Evolutionary conservation across 352 stramenopile species (phyloP).

Genomic region (Albugo candida): DNA sequence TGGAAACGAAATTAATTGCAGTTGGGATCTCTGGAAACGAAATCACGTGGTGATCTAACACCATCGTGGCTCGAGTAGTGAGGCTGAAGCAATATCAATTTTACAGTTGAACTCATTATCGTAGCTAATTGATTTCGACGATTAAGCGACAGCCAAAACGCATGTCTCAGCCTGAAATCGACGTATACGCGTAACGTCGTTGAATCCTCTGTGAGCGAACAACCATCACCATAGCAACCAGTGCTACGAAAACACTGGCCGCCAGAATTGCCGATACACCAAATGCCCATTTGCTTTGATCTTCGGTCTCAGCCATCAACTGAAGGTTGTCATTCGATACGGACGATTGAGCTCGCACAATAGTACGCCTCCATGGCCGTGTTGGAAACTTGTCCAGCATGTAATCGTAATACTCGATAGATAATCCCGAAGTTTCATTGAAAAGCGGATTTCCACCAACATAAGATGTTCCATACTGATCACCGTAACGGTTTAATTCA

Average conservation of each 20-base stretch:
- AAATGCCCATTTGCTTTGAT: not conserved
- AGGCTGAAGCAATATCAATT: no score
- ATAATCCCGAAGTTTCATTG: conserved; percentile 35
- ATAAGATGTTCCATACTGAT: conserved; percentile 32
- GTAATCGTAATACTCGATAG: conserved; percentile 39
- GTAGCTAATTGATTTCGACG: no score
- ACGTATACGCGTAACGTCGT: not conserved
- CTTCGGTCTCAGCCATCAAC: not conserved
- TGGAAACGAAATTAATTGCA: no score
- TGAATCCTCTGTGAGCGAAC: not conserved
- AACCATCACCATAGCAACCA: not conserved
- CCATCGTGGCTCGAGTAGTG: no score
- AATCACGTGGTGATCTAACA: no score
- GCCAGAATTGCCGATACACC: not conserved
- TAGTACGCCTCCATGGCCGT: conserved; percentile 24
- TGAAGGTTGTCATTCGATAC: not conserved
- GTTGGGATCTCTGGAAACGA: no score
- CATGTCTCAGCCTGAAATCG: not conserved
- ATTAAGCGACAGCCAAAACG: no score
- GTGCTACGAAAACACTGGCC: not conserved
- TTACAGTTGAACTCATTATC: no score
- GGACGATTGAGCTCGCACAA: conserved; percentile 8
- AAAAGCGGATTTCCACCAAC: conserved; percentile 63
- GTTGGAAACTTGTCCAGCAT: conserved; percentile 32
- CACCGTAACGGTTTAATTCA: conserved; percentile 38